Conservation (phyloP, 208 protist species). For the Strigomonas culicis region DNA sequence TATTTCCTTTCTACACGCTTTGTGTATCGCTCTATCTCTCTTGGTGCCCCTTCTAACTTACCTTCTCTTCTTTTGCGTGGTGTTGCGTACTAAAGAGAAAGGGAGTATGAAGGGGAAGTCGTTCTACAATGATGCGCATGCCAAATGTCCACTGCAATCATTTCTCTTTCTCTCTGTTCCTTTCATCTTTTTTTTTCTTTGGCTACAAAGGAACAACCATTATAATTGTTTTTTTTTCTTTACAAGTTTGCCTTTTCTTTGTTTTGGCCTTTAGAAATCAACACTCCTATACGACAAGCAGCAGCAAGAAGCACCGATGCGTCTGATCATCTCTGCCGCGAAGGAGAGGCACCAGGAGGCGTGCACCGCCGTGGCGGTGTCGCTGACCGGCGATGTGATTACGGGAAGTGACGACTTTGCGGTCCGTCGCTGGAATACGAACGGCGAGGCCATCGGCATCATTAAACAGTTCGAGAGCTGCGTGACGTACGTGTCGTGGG, state of each 20-base stretch:
- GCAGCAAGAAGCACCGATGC: too few species aligned
- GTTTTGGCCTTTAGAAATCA: too few species aligned
- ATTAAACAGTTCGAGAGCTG: conserved; percentile 87
- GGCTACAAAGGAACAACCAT: neutral
- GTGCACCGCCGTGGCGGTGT: conserved; percentile 87
- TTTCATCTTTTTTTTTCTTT: conserved; percentile 1
- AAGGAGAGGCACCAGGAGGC: conserved; percentile 85
- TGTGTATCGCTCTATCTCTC: neutral
- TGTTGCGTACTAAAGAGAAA: neutral
- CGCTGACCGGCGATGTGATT: conserved; percentile 83
- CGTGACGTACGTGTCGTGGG: conserved; percentile 91
- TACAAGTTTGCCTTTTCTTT: conserved; percentile 2
- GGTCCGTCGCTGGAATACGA: conserved; percentile 89
- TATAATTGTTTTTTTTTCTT: neutral
- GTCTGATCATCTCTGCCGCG: conserved; percentile 66
- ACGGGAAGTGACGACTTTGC: conserved; percentile 88
- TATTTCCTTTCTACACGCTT: neutral
- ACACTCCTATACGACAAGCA: too few species aligned
- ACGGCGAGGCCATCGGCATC: conserved; percentile 86
- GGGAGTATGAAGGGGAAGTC: neutral
- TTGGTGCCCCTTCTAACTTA: neutral
- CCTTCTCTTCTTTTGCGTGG: neutral
- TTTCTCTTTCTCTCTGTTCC: neutral
- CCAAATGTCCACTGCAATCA: neutral
- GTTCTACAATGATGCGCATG: neutral